Conservation (phyloP, 2,329 filamentous ascomycete species). For the Diaporthe citri region DNA sequence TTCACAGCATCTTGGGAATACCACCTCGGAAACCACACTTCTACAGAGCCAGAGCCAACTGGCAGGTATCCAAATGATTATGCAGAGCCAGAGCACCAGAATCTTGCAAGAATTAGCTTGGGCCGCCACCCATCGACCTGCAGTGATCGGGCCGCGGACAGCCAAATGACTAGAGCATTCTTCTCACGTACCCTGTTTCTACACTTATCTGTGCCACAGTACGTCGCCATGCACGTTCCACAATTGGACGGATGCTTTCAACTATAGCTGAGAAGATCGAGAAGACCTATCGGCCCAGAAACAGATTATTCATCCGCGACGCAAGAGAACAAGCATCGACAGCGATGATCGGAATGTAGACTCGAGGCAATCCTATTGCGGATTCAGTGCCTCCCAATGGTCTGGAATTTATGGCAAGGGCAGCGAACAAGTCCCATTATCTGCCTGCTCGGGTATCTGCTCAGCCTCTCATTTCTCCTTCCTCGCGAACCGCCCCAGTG, state of each 20-base stretch:
- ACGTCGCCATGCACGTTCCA: background rate
- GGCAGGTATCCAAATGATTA: background rate
- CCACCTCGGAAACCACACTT: background rate
- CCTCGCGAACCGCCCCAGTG: constrained; percentile 85
- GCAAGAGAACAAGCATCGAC: background rate
- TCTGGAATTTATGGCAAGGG: background rate
- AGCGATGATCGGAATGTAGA: background rate
- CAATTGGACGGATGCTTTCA: background rate
- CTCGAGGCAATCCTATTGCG: background rate
- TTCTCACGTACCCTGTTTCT: too few species aligned
- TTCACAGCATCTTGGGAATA: background rate
- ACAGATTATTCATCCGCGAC: too few species aligned
- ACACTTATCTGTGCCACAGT: background rate
- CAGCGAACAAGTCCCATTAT: background rate
- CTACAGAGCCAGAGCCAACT: background rate
- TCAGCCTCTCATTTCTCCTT: constrained; percentile 62
- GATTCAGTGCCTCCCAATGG: background rate
- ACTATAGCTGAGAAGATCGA: background rate
- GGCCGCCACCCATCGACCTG: background rate
- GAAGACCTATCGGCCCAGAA: background rate
- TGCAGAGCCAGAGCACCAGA: too few species aligned
- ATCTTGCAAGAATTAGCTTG: background rate
- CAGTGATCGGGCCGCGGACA: background rate
- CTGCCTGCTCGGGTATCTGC: constrained; percentile 46
- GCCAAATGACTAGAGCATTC: background rate